A percentile compares a stretch with the other conserved stretches of the same genome.
Conservation (phyloP, 2,329 filamentous ascomycete species). For the Geosmithia putterillii region DNA sequence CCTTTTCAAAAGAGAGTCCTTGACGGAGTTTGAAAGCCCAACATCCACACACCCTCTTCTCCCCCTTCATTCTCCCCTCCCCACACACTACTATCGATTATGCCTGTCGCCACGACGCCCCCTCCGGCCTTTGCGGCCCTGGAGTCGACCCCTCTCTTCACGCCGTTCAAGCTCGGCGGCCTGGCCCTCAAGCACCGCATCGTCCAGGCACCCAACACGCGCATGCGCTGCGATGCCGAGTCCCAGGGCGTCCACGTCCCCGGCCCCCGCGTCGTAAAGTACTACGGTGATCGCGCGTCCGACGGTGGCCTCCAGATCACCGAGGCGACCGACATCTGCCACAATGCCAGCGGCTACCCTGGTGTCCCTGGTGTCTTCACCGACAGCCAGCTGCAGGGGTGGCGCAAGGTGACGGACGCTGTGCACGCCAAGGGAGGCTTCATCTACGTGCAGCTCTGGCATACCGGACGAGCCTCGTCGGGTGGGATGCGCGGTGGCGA, state of each 20-base stretch:
- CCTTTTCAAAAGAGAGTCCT: not conserved
- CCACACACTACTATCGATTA: not conserved
- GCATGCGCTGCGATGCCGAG: slow-evolving; percentile 13
- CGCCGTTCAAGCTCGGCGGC: slow-evolving; percentile 19
- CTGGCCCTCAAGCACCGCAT: slow-evolving; percentile 20
- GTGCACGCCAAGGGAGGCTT: slow-evolving; percentile 15
- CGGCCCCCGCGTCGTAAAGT: slow-evolving; percentile 11
- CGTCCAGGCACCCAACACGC: slow-evolving; percentile 12
- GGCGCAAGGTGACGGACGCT: slow-evolving; percentile 12
- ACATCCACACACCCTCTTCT: not conserved
- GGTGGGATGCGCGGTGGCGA: slow-evolving; percentile 11
- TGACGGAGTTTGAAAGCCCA: not conserved
- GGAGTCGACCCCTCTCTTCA: slow-evolving; percentile 18
- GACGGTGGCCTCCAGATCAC: slow-evolving; percentile 15
- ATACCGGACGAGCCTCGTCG: slow-evolving; percentile 39
- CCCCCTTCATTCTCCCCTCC: not conserved
- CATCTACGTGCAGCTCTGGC: slow-evolving; percentile 52
- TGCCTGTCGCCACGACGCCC: not conserved
- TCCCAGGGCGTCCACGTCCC: slow-evolving; percentile 20
- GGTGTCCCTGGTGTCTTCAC: slow-evolving; percentile 16
- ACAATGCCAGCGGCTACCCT: slow-evolving; percentile 14
- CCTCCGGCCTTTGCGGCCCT: slow-evolving; percentile 6
- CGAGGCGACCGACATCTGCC: slow-evolving; percentile 17
- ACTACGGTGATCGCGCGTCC: slow-evolving; percentile 18
- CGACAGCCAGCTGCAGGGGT: slow-evolving; percentile 14